These are phyloP conservation scores for Pseudogymnoascus sp. DNA, from an alignment of 2,329 filamentous ascomycete species.

Conservation along the genomic window DNA sequence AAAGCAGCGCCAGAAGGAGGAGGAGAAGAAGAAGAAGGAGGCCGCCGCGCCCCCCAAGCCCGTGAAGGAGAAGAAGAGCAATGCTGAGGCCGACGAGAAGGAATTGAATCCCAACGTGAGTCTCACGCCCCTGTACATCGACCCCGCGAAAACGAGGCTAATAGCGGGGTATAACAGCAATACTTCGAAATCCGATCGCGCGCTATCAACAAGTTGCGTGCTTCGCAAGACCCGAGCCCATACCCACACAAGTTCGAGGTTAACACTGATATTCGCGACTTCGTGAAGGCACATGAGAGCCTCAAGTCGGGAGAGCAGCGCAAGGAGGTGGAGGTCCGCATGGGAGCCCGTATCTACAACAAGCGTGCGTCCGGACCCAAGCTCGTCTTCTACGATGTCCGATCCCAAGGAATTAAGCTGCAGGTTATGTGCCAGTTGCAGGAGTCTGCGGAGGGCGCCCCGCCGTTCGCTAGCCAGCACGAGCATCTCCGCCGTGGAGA, in stretches of 20 bases:
- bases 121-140: conserved; percentile 17
- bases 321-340: conserved; percentile 65
- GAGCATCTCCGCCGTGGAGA: conserved; percentile 84
- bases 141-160: background rate
- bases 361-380: conserved; percentile 76
- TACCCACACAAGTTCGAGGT: conserved; percentile 93
- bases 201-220: conserved; percentile 67
- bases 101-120: conserved; percentile 68
- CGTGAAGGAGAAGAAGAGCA: conserved; percentile 49
- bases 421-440: conserved; percentile 92
- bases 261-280: conserved; percentile 74
- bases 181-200: conserved; percentile 96
- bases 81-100: conserved; percentile 53
- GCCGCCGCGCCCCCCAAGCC: conserved; percentile 56
- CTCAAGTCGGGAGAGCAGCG: conserved; percentile 83
- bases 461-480: conserved; percentile 78
- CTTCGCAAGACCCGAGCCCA: conserved; percentile 68
- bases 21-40: conserved; percentile 81
- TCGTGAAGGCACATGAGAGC: conserved; percentile 67
- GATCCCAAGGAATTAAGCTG: conserved; percentile 66
- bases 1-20: conserved; percentile 82
- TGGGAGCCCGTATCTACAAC: conserved; percentile 85
- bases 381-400: conserved; percentile 86
- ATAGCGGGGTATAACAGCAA: conserved; percentile 43
- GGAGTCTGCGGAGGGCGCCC: conserved; percentile 58